Conservation (phyloP, 768 basidiomycete species). For the Tulasnella sp. region DNA sequence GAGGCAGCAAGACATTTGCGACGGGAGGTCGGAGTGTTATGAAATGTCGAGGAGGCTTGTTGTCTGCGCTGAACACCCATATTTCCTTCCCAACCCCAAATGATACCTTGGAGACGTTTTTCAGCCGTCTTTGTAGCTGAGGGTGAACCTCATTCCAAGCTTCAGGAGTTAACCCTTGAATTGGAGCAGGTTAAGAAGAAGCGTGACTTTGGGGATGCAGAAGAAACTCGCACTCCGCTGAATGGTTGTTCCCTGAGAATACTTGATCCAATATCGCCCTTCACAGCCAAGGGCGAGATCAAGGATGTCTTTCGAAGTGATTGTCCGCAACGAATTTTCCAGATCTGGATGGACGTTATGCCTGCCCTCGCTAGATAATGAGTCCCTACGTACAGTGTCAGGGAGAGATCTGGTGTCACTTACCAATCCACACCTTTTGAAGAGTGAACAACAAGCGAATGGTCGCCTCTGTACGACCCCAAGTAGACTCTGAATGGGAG, state of each 20-base stretch:
- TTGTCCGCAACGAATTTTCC: neutral
- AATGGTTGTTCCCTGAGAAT: neutral
- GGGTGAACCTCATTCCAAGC: neutral
- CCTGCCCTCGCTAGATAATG: neutral
- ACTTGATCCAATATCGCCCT: neutral
- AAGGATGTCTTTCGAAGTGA: neutral
- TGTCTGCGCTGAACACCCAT: neutral
- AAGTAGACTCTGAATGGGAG: neutral
- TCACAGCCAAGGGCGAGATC: neutral
- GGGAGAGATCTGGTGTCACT: neutral
- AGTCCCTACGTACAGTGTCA: neutral
- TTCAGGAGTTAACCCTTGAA: neutral
- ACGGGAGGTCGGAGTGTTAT: neutral
- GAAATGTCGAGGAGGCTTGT: neutral
- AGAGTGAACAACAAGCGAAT: neutral
- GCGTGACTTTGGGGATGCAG: neutral
- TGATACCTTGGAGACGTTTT: neutral
- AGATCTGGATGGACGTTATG: neutral
- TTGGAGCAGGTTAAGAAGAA: neutral
- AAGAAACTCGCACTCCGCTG: neutral
- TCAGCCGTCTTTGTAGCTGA: neutral
- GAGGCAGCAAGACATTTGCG: neutral
- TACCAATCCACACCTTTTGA: neutral
- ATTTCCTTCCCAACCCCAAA: neutral
- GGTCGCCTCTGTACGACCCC: neutral